Base-by-base conservation (phyloP, 2,329 filamentous ascomycete genomes). In the Stemphylium vesicarium region DNA sequence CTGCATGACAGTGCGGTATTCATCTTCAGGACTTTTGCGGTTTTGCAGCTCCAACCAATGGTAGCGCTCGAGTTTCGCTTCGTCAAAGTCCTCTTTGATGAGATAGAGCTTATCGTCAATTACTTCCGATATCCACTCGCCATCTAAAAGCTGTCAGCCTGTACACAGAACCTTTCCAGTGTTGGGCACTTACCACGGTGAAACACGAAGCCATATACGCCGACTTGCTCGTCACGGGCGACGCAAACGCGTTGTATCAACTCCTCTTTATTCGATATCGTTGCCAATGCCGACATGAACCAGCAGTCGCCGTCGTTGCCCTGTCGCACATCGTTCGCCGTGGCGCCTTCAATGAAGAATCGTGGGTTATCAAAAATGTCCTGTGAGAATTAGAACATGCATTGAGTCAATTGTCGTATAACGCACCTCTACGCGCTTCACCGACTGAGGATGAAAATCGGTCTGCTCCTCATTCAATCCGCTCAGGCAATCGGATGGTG, bases 31-130 rank as follows among this genome's bases (percentile, higher is more conserved):
- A 46, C 90, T 87, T 46, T 87, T 87, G 50, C 88, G 85, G 69
- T 91, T 89, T 46, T 77, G 74, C 42, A 91, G 86, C 66, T 92
- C 88, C 65, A 92, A 85, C 69, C 92, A 84, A 20, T 92, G 80
- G 49, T 90, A 84, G 35, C 90, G 85, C 69, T 92, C 89, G 45
- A 89, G 87, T 1, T 86, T 88, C 31, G 79, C 70, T 48, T 91
- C 90, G 62, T 96, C 90, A 79, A 91, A 96, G 69, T 90, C 88
- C 4, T 91, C 89, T 1, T 90, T 91, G 56, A 88, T 90, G 15
- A 96, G 83, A 72, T 91, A 96, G 2, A 96, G 82, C 76, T 96
- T 96, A 75, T 96, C 92, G 69, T 96, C 92, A 55, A 96, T 87
- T 58, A 96, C 93, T 53, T 90, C 92, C 65, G 92, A 92, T 52